Base-by-base conservation (phyloP, 1,284 basidiomycete genomes). In the Leccinum fallax region DNA sequence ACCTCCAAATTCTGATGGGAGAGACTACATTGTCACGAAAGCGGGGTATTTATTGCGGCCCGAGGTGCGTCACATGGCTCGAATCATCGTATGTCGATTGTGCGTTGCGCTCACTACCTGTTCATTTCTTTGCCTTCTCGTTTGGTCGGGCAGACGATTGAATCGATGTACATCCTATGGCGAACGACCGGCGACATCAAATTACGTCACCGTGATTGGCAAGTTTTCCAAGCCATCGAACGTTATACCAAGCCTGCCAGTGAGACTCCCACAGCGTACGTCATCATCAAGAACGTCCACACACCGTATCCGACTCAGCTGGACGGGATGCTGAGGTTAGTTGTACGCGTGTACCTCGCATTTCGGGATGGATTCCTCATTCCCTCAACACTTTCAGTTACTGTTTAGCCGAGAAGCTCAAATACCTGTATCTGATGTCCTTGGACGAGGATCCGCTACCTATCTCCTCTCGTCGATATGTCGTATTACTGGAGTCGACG, bases 181-280 rank as follows among this genome's bases (percentile, higher is more conserved):
- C 80, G 85, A 49, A 85, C 84, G 13, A 92, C 90, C 4, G 85
- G 86, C 0, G 85, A 93, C 61, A 71, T 75, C 10, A 81, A 80
- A 58, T 93, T 89, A 90, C 78, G 90, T 40, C 84, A 93, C 62
- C 83, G 87, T 53, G 92, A 92, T 1, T 93, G 90, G 90, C 76
- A 75, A 40, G 83, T 94, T 46, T 93, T 92, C 71, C 74, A 85
- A 67, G 83, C 89, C 3, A 86, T 94, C 59, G 82, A 91, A 73
- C 80, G 78, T 64, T 76, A 84, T 64, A 69, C 86, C 36, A 80
- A 28, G 24, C 24, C 24, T 24, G 24, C 24, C 24, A 24, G 24
- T 24, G 24, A 80, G 72, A 84, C 38, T 40, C 82, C 26, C 66
- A 74, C n/a, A 77, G 86, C 89, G 54, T 88, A 91, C 69, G 78